phyloP scores from a whole-genome alignment of 2,329 filamentous ascomycete genomes.

The Trichoderma arundinaceum region DNA sequence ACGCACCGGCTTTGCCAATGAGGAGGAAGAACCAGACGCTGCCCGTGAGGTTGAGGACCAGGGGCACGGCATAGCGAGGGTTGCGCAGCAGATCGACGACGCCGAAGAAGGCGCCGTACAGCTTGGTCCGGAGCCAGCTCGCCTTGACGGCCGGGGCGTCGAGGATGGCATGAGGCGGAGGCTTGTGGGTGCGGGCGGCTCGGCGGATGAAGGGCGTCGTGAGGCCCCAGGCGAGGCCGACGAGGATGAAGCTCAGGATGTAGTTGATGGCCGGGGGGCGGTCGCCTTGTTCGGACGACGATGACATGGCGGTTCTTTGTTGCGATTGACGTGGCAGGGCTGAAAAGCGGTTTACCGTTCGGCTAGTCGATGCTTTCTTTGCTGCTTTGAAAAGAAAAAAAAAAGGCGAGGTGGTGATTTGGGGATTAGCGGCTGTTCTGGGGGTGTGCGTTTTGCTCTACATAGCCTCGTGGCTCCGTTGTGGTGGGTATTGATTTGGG shows the following conservation, averaged over 20 bases:
- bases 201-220: slow-evolving; percentile 91
- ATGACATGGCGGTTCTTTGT: neutral
- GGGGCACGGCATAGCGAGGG: slow-evolving; percentile 81
- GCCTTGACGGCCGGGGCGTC: slow-evolving; percentile 55
- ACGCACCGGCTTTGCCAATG: slow-evolving; percentile 87
- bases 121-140: slow-evolving; percentile 66
- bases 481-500: neutral
- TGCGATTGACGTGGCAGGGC: slow-evolving; percentile 9
- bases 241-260: slow-evolving; percentile 85
- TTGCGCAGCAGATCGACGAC: slow-evolving; percentile 79
- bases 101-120: slow-evolving; percentile 72
- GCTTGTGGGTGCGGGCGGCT: slow-evolving; percentile 77
- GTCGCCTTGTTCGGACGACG: slow-evolving; percentile 20
- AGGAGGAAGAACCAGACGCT: slow-evolving; percentile 96
- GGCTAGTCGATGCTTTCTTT: neutral
- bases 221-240: slow-evolving; percentile 90
- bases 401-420: neutral
- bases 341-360: neutral
- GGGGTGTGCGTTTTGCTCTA: neutral
- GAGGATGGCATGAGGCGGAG: slow-evolving; percentile 63
- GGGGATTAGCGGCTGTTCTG: neutral
- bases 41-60: slow-evolving; percentile 87
- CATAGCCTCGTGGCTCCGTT: slow-evolving; percentile 21
- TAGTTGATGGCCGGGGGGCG: slow-evolving; percentile 73
- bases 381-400: neutral